A percentile compares a stretch with the other conserved stretches of the same genome.
These are phyloP conservation scores for Termitomyces sp. DNA, from an alignment of 768 basidiomycete species.

Conservation along the genomic window DNA sequence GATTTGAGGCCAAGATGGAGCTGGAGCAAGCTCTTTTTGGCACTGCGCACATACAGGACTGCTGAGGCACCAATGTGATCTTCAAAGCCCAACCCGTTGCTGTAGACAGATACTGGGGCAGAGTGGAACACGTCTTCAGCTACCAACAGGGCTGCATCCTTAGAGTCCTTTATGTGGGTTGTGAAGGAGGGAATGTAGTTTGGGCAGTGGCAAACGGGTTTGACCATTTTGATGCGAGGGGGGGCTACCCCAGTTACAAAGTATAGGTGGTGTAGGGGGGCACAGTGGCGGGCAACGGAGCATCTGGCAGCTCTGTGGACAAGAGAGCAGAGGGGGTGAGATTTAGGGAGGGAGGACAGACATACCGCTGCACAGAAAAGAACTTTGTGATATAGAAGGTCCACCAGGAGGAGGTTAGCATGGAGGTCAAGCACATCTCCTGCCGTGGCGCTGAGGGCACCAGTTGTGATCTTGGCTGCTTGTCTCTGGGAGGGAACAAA, in stretches of 20 bases:
- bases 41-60: neutral
- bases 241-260: neutral
- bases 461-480: neutral
- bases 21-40: neutral
- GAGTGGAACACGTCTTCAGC: neutral
- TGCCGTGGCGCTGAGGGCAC: constrained; percentile 3
- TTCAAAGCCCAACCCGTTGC: constrained; percentile 10
- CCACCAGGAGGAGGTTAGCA: constrained; percentile 8
- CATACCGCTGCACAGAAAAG: neutral
- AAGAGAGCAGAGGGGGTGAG: constrained; percentile 6
- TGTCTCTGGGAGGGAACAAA: constrained; percentile 1
- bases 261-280: constrained; percentile 10
- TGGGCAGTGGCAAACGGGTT: neutral
- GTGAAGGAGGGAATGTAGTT: constrained; percentile 6
- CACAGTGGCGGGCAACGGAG: constrained; percentile 1
- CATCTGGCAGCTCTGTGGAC: neutral
- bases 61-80: constrained; percentile 5
- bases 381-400: neutral
- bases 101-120: neutral
- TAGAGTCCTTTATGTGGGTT: neutral
- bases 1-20: constrained; percentile 1
- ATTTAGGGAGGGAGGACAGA: constrained; percentile 2
- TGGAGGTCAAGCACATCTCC: constrained; percentile 6
- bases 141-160: neutral
- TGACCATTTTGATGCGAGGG: neutral